Conservation (phyloP, 1,284 basidiomycete species). For the Meira nashicola region DNA sequence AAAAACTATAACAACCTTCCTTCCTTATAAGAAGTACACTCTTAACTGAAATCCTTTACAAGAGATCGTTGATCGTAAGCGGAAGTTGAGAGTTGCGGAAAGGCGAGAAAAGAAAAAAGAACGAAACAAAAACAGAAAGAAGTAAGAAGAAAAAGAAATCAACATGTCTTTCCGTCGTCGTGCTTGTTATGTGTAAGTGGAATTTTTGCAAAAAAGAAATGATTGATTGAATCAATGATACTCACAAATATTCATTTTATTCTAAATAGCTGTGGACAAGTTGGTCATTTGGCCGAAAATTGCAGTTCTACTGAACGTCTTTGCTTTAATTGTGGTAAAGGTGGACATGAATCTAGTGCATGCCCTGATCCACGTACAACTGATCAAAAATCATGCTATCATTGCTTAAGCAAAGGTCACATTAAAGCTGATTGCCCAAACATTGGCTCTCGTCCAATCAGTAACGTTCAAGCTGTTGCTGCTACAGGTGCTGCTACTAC, state of each 20-base stretch:
- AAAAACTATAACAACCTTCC: too few species aligned
- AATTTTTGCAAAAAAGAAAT: neutral
- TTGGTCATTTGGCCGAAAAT: constrained; percentile 11
- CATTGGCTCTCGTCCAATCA: constrained; percentile 2
- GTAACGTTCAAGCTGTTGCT: constrained; percentile 1
- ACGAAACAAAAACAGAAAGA: neutral
- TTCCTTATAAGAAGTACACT: too few species aligned
- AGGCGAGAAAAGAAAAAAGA: neutral
- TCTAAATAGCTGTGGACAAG: constrained; percentile 3
- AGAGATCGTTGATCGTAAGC: neutral
- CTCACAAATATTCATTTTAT: too few species aligned
- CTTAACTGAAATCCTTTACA: too few species aligned
- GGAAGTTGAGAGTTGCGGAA: neutral
- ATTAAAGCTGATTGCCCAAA: constrained; percentile 16
- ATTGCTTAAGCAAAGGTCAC: constrained; percentile 16
- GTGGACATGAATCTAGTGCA: constrained; percentile 12
- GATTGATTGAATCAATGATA: neutral
- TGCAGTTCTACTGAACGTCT: constrained; percentile 10
- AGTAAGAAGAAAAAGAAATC: neutral
- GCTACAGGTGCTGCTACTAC: constrained; percentile 6
- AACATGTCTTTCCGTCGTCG: constrained; percentile 7
- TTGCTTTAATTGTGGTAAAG: constrained; percentile 8
- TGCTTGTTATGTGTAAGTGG: constrained; percentile 11
- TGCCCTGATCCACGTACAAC: constrained; percentile 16
- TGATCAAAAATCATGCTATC: constrained; percentile 17